These are phyloP conservation scores for Chrysopogon serrulatus DNA, from an alignment of 176 grass and related monocot species.

Conservation along the genomic window DNA sequence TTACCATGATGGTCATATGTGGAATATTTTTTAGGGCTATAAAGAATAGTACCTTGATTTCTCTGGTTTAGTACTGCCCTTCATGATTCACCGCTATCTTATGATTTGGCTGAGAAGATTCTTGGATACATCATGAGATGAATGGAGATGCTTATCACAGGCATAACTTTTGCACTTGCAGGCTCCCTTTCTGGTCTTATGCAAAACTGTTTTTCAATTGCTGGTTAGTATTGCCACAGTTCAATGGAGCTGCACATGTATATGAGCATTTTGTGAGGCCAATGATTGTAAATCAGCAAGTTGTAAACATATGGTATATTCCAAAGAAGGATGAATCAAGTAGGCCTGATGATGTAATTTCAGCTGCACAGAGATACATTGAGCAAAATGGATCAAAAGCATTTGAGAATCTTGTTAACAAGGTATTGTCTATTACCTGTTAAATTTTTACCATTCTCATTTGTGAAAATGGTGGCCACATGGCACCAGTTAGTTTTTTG, in stretches of 20 bases:
- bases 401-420: slow-evolving; percentile 80
- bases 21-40: neutral
- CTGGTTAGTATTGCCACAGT: slow-evolving; percentile 92
- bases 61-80: neutral
- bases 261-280: slow-evolving; percentile 90
- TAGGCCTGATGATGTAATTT: slow-evolving; percentile 67
- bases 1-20: neutral
- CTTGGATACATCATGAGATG: neutral
- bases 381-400: slow-evolving; percentile 85
- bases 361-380: slow-evolving; percentile 78
- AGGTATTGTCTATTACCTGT: slow-evolving; percentile 47
- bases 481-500: slow-evolving; percentile 12
- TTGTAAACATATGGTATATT: slow-evolving; percentile 72
- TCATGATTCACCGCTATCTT: neutral
- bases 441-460: neutral
- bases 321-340: slow-evolving; percentile 55
- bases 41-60: neutral
- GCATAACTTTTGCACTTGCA: slow-evolving; percentile 22
- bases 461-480: slow-evolving; percentile 3
- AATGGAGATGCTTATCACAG: slow-evolving; percentile 14
- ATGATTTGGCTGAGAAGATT: neutral
- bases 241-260: slow-evolving; percentile 85
- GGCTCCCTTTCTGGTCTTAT: slow-evolving; percentile 96
- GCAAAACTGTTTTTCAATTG: slow-evolving; percentile 86
- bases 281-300: slow-evolving; percentile 76